A percentile compares a stretch with the other conserved stretches of the same genome.
Conservation (phyloP, 805 yeast species). For the Wickerhamiella occidentalis region DNA sequence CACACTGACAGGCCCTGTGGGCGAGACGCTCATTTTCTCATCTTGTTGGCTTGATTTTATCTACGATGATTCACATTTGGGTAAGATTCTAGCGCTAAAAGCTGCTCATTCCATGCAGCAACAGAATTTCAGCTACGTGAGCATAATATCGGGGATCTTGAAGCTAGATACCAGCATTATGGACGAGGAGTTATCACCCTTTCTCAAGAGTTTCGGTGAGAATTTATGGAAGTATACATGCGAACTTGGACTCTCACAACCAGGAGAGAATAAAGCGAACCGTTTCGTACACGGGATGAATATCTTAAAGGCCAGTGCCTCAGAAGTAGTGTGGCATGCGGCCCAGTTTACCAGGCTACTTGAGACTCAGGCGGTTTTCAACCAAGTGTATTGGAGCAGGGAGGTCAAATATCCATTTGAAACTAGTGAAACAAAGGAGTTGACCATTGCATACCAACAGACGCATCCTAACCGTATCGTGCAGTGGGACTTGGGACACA, state of each 20-base stretch:
- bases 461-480: not conserved
- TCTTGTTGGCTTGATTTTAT: not conserved
- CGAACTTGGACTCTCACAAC: not conserved
- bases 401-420: not conserved
- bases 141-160: not conserved
- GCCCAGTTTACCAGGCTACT: not conserved
- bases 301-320: not conserved
- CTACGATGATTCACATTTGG: not conserved
- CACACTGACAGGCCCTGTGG: not conserved
- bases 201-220: conserved; percentile 2
- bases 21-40: not conserved
- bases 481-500: not conserved
- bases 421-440: not conserved
- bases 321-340: not conserved
- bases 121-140: not conserved
- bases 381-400: not conserved
- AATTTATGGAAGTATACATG: not conserved
- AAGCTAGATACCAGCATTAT: not conserved
- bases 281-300: conserved; percentile 2
- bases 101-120: not conserved
- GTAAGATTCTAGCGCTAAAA: not conserved
- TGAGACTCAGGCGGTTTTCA: not conserved
- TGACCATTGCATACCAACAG: not conserved
- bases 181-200: conserved; percentile 5
- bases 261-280: not conserved